Evolutionary conservation across 257 asterid species (phyloP), one percentile per base, ranked within the genome.

Genomic region (Anisodus tanguticus): DNA sequence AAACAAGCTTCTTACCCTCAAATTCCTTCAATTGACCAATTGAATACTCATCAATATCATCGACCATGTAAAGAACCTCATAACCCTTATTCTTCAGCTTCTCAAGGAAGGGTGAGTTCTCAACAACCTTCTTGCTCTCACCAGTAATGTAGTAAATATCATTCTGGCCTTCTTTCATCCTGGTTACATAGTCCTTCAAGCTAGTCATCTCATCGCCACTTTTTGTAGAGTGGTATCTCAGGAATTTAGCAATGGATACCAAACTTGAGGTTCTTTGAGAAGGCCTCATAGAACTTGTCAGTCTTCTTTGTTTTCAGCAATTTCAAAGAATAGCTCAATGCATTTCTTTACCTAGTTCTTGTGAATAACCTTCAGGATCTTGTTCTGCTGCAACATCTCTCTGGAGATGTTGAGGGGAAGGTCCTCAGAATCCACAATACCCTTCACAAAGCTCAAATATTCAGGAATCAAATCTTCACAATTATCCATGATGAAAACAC

Each of bases 41-140:
- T 41, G 92, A 90, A 51, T 92, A 92, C 87, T 92, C 93, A 78
- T 90, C 95, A 77, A 92, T 90, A 15, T 92, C 93, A 82, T 91
- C 93, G 2, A 92, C 95, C 97, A 93, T 91, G 84, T 49, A 93
- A 4, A 93, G 89, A 72, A 93, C 93, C 83, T 91, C 95, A 39
- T 88, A 89, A 1, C 97, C 97, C 89, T 89, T 91, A 90, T 92
- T 91, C 93, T 91, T 93, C 47, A 93, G 87, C 84, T 83, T 87
- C 90, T 93, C 95, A 5, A 93, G 93, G 92, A 92, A 91, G 8
- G 95, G 97, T 3, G 95, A 91, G 88, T 92, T 91, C 89, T 92
- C 94, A 22, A 91, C 94, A 8, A 93, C 94, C 91, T 91, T 91
- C 71, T 89, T 90, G 90, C 93, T 90, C 91, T 91, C 95, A 71